Evolutionary conservation across 805 yeast genomes (phyloP), one percentile per base, ranked within the genome.

Genomic region (Yarrowia sp.): DNA sequence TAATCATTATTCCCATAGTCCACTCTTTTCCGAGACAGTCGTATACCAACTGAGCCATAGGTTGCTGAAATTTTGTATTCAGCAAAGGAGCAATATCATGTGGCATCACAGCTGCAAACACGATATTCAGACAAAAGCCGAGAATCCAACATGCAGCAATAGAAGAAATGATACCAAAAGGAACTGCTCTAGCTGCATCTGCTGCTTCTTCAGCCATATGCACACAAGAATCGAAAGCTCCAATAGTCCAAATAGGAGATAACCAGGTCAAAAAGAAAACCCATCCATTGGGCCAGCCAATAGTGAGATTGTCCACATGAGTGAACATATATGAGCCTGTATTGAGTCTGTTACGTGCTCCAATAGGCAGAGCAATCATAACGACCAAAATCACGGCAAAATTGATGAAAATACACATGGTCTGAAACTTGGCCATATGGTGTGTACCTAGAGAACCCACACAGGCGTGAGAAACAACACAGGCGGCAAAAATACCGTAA

Each of bases 181-280:
- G 90, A 6, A 86, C 86, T 11, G 88, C 84, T 58, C 78, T 78
- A 2, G 84, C 77, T 17, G 91, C 87, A 70, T 86, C 82, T 63
- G 78, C 58, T 2, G 58, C 58, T 77, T 36, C 88, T 87, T 74
- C 87, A 90, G 73, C 87, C 83, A 76, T 87, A 90, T 60, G 87
- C 83, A 70, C 87, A 84, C 11, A 89, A 82, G 72, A 86, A 13
- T 51, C 58, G 90, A 73, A 86, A 86, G 88, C 85, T 32, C 89
- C 88, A 72, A 87, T 86, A n/a, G 89, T 86, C 92, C 92, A 88
- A 66, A 86, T 82, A 1, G 86, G 85, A 0, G 90, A 86, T 84
- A 85, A 81, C 80, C 85, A 83, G 68, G 85, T 73, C 65, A 80
- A 74, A 65, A 78, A 69, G 72, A 78, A 83, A 44, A 84, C 81